Evolutionary conservation across 2,329 filamentous ascomycete species (phyloP).

Genomic region (Coccinonectria pachysandricola): DNA sequence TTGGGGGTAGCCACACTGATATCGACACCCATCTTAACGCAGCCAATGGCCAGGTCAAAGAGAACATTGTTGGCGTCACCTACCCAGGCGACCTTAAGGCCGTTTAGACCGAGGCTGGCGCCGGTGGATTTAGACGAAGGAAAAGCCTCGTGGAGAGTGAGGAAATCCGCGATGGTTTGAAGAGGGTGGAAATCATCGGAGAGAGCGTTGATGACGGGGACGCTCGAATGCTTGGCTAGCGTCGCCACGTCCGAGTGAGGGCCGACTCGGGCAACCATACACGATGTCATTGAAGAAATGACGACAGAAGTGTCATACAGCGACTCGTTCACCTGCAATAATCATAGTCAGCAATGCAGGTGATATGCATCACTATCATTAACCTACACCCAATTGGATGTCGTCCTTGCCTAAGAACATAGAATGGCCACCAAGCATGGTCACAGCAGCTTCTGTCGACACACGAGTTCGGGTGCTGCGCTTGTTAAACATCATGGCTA

Average conservation of each 20-base stretch:
- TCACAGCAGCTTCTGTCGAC: slow-evolving; percentile 83
- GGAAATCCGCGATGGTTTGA: slow-evolving; percentile 87
- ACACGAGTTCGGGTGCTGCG: slow-evolving; percentile 87
- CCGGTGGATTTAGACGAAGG: slow-evolving; percentile 32
- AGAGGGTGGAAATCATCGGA: slow-evolving; percentile 89
- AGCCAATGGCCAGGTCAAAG: slow-evolving; percentile 83
- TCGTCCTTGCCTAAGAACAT: slow-evolving; percentile 97
- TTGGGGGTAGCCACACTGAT: slow-evolving; percentile 78
- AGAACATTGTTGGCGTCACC: slow-evolving; percentile 96
- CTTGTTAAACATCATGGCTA: slow-evolving; percentile 97
- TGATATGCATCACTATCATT: background rate
- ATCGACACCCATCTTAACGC: slow-evolving; percentile 77
- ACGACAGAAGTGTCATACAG: slow-evolving; percentile 87
- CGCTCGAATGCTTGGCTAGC: slow-evolving; percentile 61
- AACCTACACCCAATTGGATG: slow-evolving; percentile 75
- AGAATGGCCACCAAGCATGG: slow-evolving; percentile 79
- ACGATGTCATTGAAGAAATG: slow-evolving; percentile 86
- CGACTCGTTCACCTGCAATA: slow-evolving; percentile 69
- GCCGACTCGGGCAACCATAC: slow-evolving; percentile 70
- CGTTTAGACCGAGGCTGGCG: slow-evolving; percentile 56
- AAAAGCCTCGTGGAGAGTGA: slow-evolving; percentile 78
- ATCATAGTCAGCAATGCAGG: slow-evolving; percentile 2
- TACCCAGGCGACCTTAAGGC: slow-evolving; percentile 89
- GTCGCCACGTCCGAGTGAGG: slow-evolving; percentile 64
- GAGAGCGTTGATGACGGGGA: slow-evolving; percentile 79